Base-by-base conservation (phyloP, 148 eudicot genomes). In the Fagopyrum tataricum region DNA sequence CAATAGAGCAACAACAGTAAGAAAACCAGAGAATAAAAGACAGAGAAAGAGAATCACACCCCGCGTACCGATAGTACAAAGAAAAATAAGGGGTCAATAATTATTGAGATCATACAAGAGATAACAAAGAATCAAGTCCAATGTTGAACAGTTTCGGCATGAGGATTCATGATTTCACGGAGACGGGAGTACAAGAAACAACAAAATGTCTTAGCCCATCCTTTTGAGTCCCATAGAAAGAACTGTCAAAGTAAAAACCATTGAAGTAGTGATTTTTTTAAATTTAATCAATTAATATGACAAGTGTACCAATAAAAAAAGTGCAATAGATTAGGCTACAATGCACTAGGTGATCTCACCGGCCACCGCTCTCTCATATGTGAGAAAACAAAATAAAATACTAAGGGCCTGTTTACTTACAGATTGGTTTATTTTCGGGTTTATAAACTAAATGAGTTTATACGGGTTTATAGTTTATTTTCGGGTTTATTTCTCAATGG, bases 31-130 rank as follows among this genome's bases (percentile, higher is more conserved):
- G 8, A 46, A 40, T 20, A 18, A n/a, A 66, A 59, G 4, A 53
- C 59, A 37, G 20, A 46, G 71, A 2, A n/a, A 61, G 14, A 73
- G 23, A 73, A 43, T 17, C 7, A 73, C 80, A 86, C 91, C 91
- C 86, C 5, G 11, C 71, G 71, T 26, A 80, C 87, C 4, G 83
- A 82, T 39, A 91, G 76, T 81, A 89, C 76, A 62, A 86, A 88
- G 84, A 92, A 92, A 84, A 92, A 92, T 58, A 92, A 59, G 2
- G 97, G 97, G 83, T 92, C 97, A n/a, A 89, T 41, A 73, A 92
- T 89, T 70, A 89, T 84, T 12, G 97, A 87, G 69, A 86, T 53
- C 17, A 92, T 79, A 74, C 91, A 89, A 71, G 88, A 85, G 78
- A 85, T 82, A 75, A 82, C 88, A 49, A 92, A 86, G 78, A 92